Evolutionary conservation across 352 stramenopile genomes (phyloP), one percentile per base, ranked within the genome.

Genomic region (Phytophthora sp.): DNA sequence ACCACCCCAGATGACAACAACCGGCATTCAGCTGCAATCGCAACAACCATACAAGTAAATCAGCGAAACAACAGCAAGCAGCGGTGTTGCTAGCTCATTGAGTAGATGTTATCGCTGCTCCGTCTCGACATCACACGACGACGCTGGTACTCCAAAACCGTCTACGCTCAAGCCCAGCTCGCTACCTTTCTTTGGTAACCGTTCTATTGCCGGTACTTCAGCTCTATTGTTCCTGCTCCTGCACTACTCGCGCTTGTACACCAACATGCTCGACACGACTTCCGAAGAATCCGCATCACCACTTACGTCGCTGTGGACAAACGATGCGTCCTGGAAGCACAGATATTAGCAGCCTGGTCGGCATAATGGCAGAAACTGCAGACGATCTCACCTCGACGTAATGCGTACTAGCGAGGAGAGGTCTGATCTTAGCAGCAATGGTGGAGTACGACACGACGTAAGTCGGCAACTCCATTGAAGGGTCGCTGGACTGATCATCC

Each of bases 381-480:
- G n/a, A 60, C 31, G 24, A 41, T 27, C 62, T 15, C 35, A 89
- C 80, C 69, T 88, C 69, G 12, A 71, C 45, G 57, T 89, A 92
- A 45, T 76, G 57, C 20, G 46, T 66, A n/a, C 48, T 35, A 46
- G 63, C 54, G 31, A 95, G 67, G 38, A 91, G 64, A 26, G 69
- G 54, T 48, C 55, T 69, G 39, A 93, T 80, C 38, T 77, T 80
- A 3, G 62, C 42, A 53, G 71, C 71, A 18, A 79, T 78, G 17
- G 74, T 79, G 46, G 79, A 84, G 62, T 84, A 92, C 43, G 83
- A 74, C 49, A 93, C 84, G 26, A 92, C 59, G 46, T 81, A 87
- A 23, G 71, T 86, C 9, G 87, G 84, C 11, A 92, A 66, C 51
- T 77, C 20, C 54, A 68, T 48, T 55, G 42, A 54, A 49, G 34